Evolutionary conservation across 768 basidiomycete species (phyloP), one percentile per base, ranked within the genome.

Genomic region (Mycena haematopus): DNA sequence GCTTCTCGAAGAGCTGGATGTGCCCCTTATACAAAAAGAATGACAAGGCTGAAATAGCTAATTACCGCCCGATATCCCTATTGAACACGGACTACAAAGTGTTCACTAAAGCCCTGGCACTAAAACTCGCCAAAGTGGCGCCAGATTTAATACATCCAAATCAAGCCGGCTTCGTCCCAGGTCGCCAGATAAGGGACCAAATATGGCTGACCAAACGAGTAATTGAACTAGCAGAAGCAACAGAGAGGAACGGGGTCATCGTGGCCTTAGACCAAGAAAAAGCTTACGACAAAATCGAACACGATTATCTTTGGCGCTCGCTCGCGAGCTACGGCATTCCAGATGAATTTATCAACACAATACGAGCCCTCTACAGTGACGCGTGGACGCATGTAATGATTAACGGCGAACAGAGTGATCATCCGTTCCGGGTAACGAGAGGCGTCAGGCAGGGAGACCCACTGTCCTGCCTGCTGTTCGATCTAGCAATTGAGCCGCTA

Each of bases 21-120:
- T 33, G 33, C 11, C 33, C 33, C 11, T 11, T 33, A 33, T 33
- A 33, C 11, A 33, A 33, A 33, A 33, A 33, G n/a, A 33, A 33
- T 33, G 33, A 33, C 17, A 47, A 27, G 15, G 25, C 50, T 13
- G 31, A 51, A 8, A 51, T 51, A 19, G 50, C 50, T 6, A 51
- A 51, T 17, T 51, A 51, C 31, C 25, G 50, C 15, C 50, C 50
- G 15, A 51, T 51, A 13, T 51, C 50, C 4, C 31, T 51, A 33
- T 19, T 51, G 9, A 51, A 51, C n/a, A 51, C 50, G 3, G 50
- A 51, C 50, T 51, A 31, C 29, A 51, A 51, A 51, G 11, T 51
- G 8, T 51, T 51, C 50, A 51, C 50, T 9, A 51, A 51, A 51
- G 50, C 50, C 25, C 50, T 51, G 10, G 19, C 50, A 14, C 24